Evolutionary conservation across 2,329 filamentous ascomycete species (phyloP).

Genomic region (Penicillium olsonii): DNA sequence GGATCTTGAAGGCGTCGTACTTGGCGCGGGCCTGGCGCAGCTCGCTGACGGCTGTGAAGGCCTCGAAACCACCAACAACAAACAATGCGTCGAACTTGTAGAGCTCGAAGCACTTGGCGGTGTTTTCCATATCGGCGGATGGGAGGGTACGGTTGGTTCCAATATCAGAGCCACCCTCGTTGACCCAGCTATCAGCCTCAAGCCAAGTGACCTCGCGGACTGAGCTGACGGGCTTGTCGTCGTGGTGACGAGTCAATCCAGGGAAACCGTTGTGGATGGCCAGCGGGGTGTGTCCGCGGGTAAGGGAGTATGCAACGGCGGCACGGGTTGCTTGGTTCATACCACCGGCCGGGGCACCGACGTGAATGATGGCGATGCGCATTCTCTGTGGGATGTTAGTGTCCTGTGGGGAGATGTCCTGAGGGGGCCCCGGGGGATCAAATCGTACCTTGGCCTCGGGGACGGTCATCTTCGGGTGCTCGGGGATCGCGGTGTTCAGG

Average conservation of each 20-base stretch:
- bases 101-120: conserved; percentile 78
- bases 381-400: conserved; percentile 63
- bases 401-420: background rate
- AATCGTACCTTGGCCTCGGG: conserved; percentile 67
- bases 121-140: conserved; percentile 78
- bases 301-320: conserved; percentile 88
- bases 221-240: conserved; percentile 75
- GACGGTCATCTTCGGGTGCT: conserved; percentile 68
- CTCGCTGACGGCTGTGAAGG: conserved; percentile 88
- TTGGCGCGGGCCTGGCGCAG: conserved; percentile 76
- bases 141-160: conserved; percentile 95
- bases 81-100: conserved; percentile 92
- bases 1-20: conserved; percentile 86
- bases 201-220: conserved; percentile 89
- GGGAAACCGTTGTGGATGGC: conserved; percentile 97
- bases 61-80: conserved; percentile 92
- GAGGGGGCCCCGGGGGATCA: background rate
- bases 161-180: conserved; percentile 95
- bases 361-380: conserved; percentile 93
- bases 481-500: conserved; percentile 82
- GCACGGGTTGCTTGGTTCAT: conserved; percentile 97
- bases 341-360: conserved; percentile 92
- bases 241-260: conserved; percentile 87
- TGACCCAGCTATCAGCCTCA: conserved; percentile 92
- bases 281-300: conserved; percentile 86